These are phyloP conservation scores for Nematodospora anomalae DNA, from an alignment of 1,139 yeast species.

Conservation along the genomic window DNA sequence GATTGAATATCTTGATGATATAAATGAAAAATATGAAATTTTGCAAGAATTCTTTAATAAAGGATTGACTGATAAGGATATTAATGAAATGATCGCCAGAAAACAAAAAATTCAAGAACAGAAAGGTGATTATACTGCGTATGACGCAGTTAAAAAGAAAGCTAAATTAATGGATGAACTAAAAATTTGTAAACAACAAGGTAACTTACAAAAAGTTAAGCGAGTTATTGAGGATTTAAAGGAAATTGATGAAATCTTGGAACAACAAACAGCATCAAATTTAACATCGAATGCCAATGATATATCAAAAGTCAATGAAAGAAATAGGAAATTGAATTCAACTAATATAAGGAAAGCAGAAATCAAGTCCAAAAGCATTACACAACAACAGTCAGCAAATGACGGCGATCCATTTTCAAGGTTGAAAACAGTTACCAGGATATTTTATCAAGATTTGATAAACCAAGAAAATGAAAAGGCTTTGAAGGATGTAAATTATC, in stretches of 20 bases:
- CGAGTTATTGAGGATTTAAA: slow-evolving; percentile 54
- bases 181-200: slow-evolving; percentile 71
- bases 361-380: slow-evolving; percentile 41
- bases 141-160: slow-evolving; percentile 77
- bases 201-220: slow-evolving; percentile 52
- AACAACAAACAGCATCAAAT: slow-evolving; percentile 13
- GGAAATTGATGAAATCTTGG: slow-evolving; percentile 30
- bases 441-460: slow-evolving; percentile 62
- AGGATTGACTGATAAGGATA: slow-evolving; percentile 71
- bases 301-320: slow-evolving; percentile 68
- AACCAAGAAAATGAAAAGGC: slow-evolving; percentile 49
- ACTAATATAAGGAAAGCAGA: slow-evolving; percentile 81
- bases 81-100: slow-evolving; percentile 70
- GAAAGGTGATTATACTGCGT: slow-evolving; percentile 37
- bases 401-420: slow-evolving; percentile 88
- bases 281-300: slow-evolving; percentile 17
- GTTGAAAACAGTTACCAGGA: slow-evolving; percentile 80
- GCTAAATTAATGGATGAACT: slow-evolving; percentile 72
- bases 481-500: slow-evolving; percentile 40
- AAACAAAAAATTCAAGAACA: slow-evolving; percentile 61
- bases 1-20: slow-evolving; percentile 63
- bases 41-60: slow-evolving; percentile 61
- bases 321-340: slow-evolving; percentile 81
- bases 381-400: slow-evolving; percentile 30
- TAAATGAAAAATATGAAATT: slow-evolving; percentile 65